Evolutionary conservation across 768 basidiomycete genomes (phyloP).

Genomic region (Pleurotus giganteus): DNA sequence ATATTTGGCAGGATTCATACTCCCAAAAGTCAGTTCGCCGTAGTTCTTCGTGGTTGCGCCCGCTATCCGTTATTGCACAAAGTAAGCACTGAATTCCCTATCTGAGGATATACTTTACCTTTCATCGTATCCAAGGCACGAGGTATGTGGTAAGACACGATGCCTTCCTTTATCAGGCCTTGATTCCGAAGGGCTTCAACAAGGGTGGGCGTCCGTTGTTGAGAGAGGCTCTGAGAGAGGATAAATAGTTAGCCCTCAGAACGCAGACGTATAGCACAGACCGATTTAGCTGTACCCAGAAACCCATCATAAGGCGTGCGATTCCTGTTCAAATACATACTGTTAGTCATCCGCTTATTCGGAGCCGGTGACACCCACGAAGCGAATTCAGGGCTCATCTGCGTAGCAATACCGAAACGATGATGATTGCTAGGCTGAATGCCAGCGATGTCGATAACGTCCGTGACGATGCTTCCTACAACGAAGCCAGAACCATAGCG

Average conservation of each 20-base stretch:
- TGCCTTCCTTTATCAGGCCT: constrained; percentile 48
- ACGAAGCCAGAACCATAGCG: constrained; percentile 5
- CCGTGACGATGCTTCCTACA: constrained; percentile 6
- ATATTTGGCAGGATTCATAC: constrained; percentile 55
- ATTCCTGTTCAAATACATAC: constrained; percentile 11
- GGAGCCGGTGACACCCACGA: constrained; percentile 10
- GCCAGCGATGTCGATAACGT: constrained; percentile 3
- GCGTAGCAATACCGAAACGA: constrained; percentile 1
- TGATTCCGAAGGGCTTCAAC: constrained; percentile 51
- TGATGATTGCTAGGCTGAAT: not conserved
- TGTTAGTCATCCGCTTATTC: not conserved
- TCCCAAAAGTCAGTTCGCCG: constrained; percentile 62
- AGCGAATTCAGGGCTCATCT: constrained; percentile 4
- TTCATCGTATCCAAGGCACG: constrained; percentile 47
- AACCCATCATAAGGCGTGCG: constrained; percentile 53
- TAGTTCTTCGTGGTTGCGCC: constrained; percentile 35
- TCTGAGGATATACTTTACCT: not conserved
- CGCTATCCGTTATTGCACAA: not conserved
- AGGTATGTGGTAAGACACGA: constrained; percentile 66
- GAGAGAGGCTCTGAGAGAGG: constrained; percentile 41
- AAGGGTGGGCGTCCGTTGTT: constrained; percentile 52
- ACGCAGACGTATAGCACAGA: constrained; percentile 9
- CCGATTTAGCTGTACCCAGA: constrained; percentile 39
- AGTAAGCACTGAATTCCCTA: not conserved
- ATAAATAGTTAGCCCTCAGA: not conserved